A percentile compares a stretch with the other conserved stretches of the same genome.
Conservation (phyloP, 495 filamentous ascomycete genomes). For the Cercophora sp. region DNA sequence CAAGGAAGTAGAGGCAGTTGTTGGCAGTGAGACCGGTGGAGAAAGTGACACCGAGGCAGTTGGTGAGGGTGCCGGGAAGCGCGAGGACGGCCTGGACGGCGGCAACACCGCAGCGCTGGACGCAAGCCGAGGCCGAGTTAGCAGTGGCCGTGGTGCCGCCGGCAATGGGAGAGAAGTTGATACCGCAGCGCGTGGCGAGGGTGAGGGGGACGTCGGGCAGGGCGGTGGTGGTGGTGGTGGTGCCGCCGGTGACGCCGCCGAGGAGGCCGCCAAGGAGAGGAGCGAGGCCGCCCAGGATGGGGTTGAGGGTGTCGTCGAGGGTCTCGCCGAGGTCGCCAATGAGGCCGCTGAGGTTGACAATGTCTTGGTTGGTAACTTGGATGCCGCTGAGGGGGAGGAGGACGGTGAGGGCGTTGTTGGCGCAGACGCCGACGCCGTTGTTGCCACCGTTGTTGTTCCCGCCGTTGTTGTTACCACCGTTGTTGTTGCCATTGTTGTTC, state of each 20-base stretch:
- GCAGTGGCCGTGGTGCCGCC: slow-evolving; percentile 9
- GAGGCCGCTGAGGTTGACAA: slow-evolving; percentile 10
- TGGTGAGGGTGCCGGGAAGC: background rate
- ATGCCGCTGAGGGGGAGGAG: slow-evolving; percentile 9
- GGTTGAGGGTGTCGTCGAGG: too few relatives aligned
- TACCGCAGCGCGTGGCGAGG: slow-evolving; percentile 7
- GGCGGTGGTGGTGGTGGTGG: background rate
- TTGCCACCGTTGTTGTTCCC: background rate
- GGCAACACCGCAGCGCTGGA: slow-evolving; percentile 6
- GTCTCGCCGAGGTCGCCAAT: too few relatives aligned
- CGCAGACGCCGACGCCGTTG: background rate
- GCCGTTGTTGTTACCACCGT: background rate
- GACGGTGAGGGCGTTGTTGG: slow-evolving; percentile 3
- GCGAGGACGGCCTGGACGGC: slow-evolving; percentile 3
- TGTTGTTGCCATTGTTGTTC: background rate
- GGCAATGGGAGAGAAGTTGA: background rate
- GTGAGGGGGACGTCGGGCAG: background rate
- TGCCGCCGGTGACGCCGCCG: slow-evolving; percentile 3
- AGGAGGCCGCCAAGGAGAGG: too few relatives aligned
- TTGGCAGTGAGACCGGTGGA: background rate
- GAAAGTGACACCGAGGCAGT: slow-evolving; percentile 16
- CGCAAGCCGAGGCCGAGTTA: slow-evolving; percentile 4
- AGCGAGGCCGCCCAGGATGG: too few relatives aligned
- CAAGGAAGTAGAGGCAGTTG: slow-evolving; percentile 18
- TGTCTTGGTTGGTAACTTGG: slow-evolving; percentile 11